phyloP scores from a whole-genome alignment of 2,329 filamentous ascomycete species.

The Cercospora sesami region DNA sequence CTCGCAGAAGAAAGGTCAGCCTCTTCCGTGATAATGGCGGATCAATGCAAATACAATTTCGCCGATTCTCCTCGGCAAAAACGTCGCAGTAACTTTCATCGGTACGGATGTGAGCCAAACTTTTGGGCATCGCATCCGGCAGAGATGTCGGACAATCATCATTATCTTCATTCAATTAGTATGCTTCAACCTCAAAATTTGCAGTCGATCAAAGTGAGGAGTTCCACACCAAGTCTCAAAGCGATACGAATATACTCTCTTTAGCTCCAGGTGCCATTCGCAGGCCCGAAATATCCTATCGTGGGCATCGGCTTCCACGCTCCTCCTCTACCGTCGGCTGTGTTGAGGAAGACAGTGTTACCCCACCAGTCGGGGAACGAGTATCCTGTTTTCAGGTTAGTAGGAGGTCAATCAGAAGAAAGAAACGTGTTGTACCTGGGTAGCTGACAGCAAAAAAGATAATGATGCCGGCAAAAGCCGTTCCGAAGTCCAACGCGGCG shows the following conservation, averaged over 20 bases:
- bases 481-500: conserved; percentile 41
- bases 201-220: background rate
- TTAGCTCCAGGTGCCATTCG: conserved; percentile 30
- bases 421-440: conserved; percentile 23
- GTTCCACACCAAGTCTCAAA: background rate
- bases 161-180: background rate
- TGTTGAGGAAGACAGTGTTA: conserved; percentile 41
- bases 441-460: conserved; percentile 45
- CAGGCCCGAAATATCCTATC: conserved; percentile 65
- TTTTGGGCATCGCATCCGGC: background rate
- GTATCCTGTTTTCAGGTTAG: conserved; percentile 32
- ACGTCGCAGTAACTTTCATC: background rate
- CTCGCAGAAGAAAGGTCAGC: background rate
- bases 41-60: background rate
- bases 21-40: background rate
- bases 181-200: background rate
- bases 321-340: conserved; percentile 45
- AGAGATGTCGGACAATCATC: too few relatives aligned
- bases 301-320: conserved; percentile 52
- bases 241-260: background rate
- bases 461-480: conserved; percentile 41
- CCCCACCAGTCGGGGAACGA: conserved; percentile 30
- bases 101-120: background rate
- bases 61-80: background rate
- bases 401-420: too few relatives aligned